Percentiles rank a stretch among this genome's conserved stretches.
Conservation (phyloP, 2,329 filamentous ascomycete species). For the Verticillium alfalfae region DNA sequence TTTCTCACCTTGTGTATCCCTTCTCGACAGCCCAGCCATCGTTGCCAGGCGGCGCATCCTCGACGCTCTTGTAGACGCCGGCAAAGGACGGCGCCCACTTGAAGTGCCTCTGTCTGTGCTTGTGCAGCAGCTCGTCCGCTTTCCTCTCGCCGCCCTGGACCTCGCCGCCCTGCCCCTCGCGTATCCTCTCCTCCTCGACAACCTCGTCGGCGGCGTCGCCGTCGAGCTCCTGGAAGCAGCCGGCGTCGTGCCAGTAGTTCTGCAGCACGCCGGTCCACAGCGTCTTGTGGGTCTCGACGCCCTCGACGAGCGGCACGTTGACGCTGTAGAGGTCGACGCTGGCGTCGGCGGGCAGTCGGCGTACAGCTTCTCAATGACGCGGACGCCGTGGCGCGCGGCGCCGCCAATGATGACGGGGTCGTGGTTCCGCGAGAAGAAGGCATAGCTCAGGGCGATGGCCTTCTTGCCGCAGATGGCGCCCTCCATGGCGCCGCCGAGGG, state of each 20-base stretch:
- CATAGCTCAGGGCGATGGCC: conserved; percentile 81
- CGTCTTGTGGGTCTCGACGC: conserved; percentile 65
- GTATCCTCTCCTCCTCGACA: conserved; percentile 68
- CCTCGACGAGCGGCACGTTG: conserved; percentile 81
- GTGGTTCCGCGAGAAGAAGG: conserved; percentile 82
- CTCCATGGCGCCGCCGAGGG: conserved; percentile 71
- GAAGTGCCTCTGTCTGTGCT: conserved; percentile 77
- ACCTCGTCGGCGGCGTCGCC: conserved; percentile 58
- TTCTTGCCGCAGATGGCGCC: conserved; percentile 64
- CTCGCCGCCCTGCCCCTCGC: conserved; percentile 53
- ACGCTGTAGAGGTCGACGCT: conserved; percentile 82
- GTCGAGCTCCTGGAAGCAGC: conserved; percentile 79
- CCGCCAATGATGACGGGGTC: conserved; percentile 75
- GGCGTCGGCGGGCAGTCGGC: conserved; percentile 61
- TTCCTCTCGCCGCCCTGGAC: conserved; percentile 20
- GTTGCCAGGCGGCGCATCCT: conserved; percentile 71
- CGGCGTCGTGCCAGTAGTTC: conserved; percentile 82
- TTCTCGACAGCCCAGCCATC: conserved; percentile 92
- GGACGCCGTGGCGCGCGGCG: conserved; percentile 68
- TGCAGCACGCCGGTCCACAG: conserved; percentile 84
- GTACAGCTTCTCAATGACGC: conserved; percentile 73
- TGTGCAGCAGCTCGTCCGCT: conserved; percentile 22
- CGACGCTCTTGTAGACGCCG: conserved; percentile 85
- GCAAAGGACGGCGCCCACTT: conserved; percentile 88
- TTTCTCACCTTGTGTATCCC: conserved; percentile 71